phyloP scores from a whole-genome alignment of 1,284 basidiomycete genomes.

The Ganoderma resinaceum region DNA sequence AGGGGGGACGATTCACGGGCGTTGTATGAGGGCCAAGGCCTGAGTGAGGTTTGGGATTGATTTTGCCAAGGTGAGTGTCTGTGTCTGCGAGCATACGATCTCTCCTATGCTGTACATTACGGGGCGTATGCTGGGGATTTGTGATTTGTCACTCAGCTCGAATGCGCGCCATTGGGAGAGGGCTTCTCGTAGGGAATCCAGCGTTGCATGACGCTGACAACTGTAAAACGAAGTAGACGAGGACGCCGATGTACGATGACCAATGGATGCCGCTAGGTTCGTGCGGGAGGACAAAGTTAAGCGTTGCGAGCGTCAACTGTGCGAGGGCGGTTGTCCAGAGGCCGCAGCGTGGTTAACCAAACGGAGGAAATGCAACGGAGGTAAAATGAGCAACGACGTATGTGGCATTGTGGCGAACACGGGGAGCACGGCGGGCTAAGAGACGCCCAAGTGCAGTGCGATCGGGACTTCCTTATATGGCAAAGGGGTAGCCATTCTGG shows the following conservation, averaged over 20 bases:
- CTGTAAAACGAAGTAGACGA: neutral
- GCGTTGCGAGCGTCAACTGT: neutral
- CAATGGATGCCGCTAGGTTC: neutral
- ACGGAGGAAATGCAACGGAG: neutral
- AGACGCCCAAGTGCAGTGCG: neutral
- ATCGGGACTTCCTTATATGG: neutral
- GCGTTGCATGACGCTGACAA: neutral
- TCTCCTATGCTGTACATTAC: conserved; percentile 4
- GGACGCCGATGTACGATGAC: neutral
- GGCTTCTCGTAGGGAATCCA: neutral
- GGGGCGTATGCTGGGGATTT: neutral
- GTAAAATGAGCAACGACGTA: conserved; percentile 8
- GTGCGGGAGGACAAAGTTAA: neutral
- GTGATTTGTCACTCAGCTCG: neutral
- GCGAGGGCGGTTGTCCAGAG: neutral
- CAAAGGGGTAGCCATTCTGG: neutral
- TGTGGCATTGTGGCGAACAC: conserved; percentile 13
- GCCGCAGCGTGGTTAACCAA: neutral
- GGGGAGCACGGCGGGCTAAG: neutral
- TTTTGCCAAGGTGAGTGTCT: conserved; percentile 4
- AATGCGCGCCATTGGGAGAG: neutral
- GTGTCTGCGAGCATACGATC: neutral
- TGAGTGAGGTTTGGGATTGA: neutral
- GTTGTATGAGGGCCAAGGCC: conserved; percentile 38
- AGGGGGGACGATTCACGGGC: conserved; percentile 68